Base-by-base conservation (phyloP, 768 basidiomycete species). In the Megacollybia marginata region DNA sequence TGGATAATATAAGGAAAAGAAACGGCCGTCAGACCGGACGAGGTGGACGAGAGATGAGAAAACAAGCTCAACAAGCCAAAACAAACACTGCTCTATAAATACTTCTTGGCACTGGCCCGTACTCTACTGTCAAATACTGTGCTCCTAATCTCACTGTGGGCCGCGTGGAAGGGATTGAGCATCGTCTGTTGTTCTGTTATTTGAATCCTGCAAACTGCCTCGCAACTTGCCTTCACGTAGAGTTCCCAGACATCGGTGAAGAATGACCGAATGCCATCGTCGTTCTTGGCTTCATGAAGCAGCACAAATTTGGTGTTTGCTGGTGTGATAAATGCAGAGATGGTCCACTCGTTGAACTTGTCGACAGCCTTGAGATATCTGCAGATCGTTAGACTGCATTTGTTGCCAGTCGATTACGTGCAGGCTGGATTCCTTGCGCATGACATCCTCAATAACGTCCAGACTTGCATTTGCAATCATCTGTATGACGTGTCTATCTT, bases 321-420 rank as follows among this genome's bases (percentile, higher is more conserved):
- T 1, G 94, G 85, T 0, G 96, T 98, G 16, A 98, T 74, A 69
- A 97, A 98, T 31, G 90, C 92, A 13, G 96, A 98, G 16, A 98
- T 84, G 2, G 83, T 94, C 96, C 96, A 99, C 63, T 98, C 96
- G 61, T 98, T 97, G 69, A 97, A 96, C 70, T 87, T 91, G 75
- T 99, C 96, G 52, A 98, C 83, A 15, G 84, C 80, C 63, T 94
- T 95, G 50, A 97, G 74, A 66, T 97, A 97, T 88, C 96, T 98
- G 62, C 18, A 52, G 51, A 9, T 48, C 48, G 48, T 57, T 5
- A 15, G 38, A 40, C 5, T 13, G 15, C 38, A 15, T 40, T 40
- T 40, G 38, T 40, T 40, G 18, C 18, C 38, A n/a, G 18, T 5
- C 15, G 11, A 31, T n/a, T 35, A 73, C 85, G 57, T 66, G 89